Evolutionary conservation across 2,329 filamentous ascomycete species (phyloP), one percentile per base, ranked within the genome.

Genomic region (Penicillium capsulatum): DNA sequence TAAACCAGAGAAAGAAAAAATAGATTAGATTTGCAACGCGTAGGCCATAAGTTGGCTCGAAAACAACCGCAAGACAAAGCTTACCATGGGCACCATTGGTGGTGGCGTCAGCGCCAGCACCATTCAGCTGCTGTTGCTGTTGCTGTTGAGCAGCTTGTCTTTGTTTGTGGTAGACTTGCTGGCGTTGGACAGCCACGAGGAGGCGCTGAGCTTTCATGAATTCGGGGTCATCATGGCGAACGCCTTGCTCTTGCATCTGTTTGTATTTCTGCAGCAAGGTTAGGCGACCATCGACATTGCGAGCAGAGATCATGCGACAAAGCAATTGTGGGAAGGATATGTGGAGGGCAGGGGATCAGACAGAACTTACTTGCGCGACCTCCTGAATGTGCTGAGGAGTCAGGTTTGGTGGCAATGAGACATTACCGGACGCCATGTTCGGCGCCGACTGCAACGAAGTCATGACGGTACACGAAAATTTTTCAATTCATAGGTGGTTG

Each of bases 191-290:
- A 53, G 75, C 80, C 26, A 78, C 65, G 47, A 96, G 76, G 45
- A 94, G 81, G 46, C 84, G 80, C 38, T 87, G 83, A 20, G 82
- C 79, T 67, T 92, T 94, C 57, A 91, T 76, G 58, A 84, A 90
- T 63, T 97, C 90, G 31, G 91, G 91, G 58, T 97, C 89, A 40
- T 77, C 84, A 40, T 81, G 76, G 28, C 86, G 80, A 16, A 94
- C 83, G 53, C 90, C 90, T 56, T 83, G 77, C 40, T 86, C 79
- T 67, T 91, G 92, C 85, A 97, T 89, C 64, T 86, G 80, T 60
- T 86, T 84, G 51, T 86, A 92, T 76, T 87, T 89, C 90, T 96
- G 57, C 34, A 26, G 38, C 24, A 34, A 32, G 44, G 65, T 74
- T 59, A 76, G 69, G 14, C 10, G 10, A 40, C 33, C 26, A 28